Conservation (phyloP, 805 yeast species). For the Candida maris region DNA sequence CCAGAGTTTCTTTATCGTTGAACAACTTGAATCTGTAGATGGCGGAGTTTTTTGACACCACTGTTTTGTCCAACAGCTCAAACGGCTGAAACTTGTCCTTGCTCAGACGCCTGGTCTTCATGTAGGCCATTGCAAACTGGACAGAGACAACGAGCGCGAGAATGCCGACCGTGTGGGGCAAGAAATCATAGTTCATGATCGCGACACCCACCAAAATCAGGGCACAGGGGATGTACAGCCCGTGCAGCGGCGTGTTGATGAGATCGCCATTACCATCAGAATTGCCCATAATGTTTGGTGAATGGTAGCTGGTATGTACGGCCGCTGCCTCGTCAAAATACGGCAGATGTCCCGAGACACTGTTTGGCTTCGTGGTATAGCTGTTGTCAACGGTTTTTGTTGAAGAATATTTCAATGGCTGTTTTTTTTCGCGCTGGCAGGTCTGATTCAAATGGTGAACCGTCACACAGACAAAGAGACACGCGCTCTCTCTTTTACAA, state of each 20-base stretch:
- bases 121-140: conserved; percentile 36
- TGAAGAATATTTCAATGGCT: too few species aligned
- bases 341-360: too few species aligned
- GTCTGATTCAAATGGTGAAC: too few species aligned
- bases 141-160: conserved; percentile 36
- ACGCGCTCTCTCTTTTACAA: too few species aligned
- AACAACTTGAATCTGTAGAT: conserved; percentile 68
- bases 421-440: too few species aligned
- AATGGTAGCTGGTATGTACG: too few species aligned
- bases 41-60: conserved; percentile 67
- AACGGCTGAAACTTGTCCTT: conserved; percentile 56
- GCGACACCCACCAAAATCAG: conserved; percentile 58
- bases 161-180: conserved; percentile 42
- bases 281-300: too few species aligned
- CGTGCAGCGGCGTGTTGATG: conserved; percentile 69
- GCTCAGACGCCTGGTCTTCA: conserved; percentile 40
- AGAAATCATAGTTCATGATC: conserved; percentile 47
- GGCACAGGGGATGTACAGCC: conserved; percentile 66
- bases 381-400: too few species aligned
- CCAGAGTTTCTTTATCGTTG: conserved; percentile 56
- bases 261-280: conserved; percentile 38
- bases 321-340: too few species aligned
- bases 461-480: too few species aligned
- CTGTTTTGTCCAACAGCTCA: conserved; percentile 71
- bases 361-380: too few species aligned